These are phyloP conservation scores for Penicillium herquei DNA, from an alignment of 495 filamentous ascomycete genomes.

Conservation along the genomic window DNA sequence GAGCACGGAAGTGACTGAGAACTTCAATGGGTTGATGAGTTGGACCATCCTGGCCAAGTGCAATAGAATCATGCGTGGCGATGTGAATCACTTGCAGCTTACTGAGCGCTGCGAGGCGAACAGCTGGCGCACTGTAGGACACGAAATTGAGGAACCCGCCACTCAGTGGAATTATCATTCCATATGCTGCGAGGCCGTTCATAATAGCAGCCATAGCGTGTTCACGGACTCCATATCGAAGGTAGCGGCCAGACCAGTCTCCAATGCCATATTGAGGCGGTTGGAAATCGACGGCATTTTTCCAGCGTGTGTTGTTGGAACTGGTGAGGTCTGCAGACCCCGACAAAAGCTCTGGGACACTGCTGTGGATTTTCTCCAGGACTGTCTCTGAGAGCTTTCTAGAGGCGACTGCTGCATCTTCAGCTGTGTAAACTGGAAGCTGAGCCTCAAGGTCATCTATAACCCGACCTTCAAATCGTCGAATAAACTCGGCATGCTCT, in stretches of 20 bases:
- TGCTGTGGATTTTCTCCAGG: constrained; percentile 80
- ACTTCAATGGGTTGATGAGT: constrained; percentile 54
- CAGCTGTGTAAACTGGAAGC: constrained; percentile 87
- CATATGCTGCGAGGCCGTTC: constrained; percentile 45
- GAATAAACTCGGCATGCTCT: constrained; percentile 74
- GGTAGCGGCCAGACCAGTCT: constrained; percentile 54
- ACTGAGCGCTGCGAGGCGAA: constrained; percentile 51
- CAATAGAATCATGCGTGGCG: constrained; percentile 52
- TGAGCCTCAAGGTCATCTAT: constrained; percentile 96
- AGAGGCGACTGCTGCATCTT: constrained; percentile 81
- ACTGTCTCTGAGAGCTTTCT: constrained; percentile 95
- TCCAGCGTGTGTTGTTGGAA: constrained; percentile 73
- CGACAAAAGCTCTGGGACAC: constrained; percentile 86
- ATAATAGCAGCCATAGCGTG: constrained; percentile 46
- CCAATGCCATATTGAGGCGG: constrained; percentile 68
- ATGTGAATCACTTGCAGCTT: constrained; percentile 48
- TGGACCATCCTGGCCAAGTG: constrained; percentile 48
- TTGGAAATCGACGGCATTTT: constrained; percentile 65
- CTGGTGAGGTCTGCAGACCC: constrained; percentile 57
- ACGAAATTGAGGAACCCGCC: background rate
- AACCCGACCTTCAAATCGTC: constrained; percentile 78
- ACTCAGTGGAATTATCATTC: constrained; percentile 41
- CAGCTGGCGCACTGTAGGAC: constrained; percentile 35
- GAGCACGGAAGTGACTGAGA: constrained; percentile 47
- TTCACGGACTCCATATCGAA: constrained; percentile 40